Conservation (phyloP, 1,284 basidiomycete genomes). For the Irpex sp. region DNA sequence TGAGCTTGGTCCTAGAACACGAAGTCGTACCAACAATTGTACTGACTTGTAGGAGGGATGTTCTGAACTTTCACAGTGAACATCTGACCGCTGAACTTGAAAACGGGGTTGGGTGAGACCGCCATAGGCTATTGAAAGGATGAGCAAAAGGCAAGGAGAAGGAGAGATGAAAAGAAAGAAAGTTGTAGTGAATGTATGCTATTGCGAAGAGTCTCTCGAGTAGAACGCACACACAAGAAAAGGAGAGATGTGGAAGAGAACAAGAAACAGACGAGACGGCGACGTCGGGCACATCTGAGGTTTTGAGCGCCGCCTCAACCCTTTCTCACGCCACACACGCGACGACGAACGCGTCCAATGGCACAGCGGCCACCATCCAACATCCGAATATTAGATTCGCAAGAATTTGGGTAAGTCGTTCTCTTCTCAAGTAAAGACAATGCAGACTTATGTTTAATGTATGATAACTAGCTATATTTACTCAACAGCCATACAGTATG, state of each 20-base stretch:
- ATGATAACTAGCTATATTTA: no score
- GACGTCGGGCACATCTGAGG: constrained; percentile 1
- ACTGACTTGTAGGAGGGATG: constrained; percentile 35
- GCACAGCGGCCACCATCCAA: no score
- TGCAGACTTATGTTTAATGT: no score
- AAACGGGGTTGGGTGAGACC: constrained; percentile 25
- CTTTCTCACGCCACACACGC: constrained; percentile 26
- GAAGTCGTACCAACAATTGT: background rate
- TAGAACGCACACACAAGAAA: constrained; percentile 13
- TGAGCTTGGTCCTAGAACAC: background rate
- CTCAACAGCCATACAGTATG: no score
- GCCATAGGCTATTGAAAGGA: background rate
- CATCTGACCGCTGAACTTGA: constrained; percentile 33
- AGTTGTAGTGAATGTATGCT: background rate
- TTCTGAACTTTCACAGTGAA: constrained; percentile 42
- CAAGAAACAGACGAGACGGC: constrained; percentile 8
- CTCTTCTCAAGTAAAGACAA: no score
- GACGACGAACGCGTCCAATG: constrained; percentile 5
- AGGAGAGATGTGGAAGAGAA: constrained; percentile 14
- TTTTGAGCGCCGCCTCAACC: constrained; percentile 4
- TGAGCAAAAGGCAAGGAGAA: background rate
- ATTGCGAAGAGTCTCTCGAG: constrained; percentile 7
- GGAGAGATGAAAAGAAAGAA: constrained; percentile 3
- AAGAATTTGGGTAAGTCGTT: no score
- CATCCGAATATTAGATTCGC: no score